Percentiles rank a stretch among this genome's conserved stretches.
These are phyloP conservation scores for Mortierella sp. DNA, from an alignment of 371 early-diverging fungal species.

Conservation along the genomic window DNA sequence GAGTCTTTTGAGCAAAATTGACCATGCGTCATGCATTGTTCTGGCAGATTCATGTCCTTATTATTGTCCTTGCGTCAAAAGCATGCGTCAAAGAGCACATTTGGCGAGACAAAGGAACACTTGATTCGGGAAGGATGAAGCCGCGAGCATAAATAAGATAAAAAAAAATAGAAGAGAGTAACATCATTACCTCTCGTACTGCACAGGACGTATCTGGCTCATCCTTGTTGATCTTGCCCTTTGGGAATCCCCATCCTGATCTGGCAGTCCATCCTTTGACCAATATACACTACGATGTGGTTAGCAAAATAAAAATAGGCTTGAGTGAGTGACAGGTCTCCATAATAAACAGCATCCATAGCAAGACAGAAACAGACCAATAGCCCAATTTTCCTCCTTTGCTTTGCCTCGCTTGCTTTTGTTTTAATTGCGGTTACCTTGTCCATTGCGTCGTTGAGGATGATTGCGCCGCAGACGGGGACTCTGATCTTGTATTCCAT, in stretches of 20 bases:
- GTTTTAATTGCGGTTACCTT: constrained; percentile 65
- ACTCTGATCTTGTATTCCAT: constrained; percentile 97
- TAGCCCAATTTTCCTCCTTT: not conserved
- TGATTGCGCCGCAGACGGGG: constrained; percentile 99
- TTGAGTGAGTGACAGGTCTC: not conserved
- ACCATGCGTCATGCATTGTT: not conserved
- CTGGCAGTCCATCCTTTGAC: constrained; percentile 93
- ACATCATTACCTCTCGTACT: constrained; percentile 83
- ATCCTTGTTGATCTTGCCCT: constrained; percentile 99
- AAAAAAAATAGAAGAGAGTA: not conserved
- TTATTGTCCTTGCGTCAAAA: not conserved
- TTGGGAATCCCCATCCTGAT: constrained; percentile 97
- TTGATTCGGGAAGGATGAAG: not conserved
- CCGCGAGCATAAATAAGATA: not conserved
- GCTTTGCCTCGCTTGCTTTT: no score
- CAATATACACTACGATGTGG: constrained; percentile 70
- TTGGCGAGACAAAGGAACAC: not conserved
- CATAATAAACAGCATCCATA: not conserved
- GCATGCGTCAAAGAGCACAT: not conserved
- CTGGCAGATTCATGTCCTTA: not conserved
- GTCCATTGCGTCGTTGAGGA: constrained; percentile 88
- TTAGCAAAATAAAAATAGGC: not conserved
- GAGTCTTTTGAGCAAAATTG: not conserved
- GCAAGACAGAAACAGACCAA: not conserved
- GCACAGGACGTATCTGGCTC: constrained; percentile 96